Base-by-base conservation (phyloP, 352 stramenopile genomes). In the Globisporangium abappressorium region DNA sequence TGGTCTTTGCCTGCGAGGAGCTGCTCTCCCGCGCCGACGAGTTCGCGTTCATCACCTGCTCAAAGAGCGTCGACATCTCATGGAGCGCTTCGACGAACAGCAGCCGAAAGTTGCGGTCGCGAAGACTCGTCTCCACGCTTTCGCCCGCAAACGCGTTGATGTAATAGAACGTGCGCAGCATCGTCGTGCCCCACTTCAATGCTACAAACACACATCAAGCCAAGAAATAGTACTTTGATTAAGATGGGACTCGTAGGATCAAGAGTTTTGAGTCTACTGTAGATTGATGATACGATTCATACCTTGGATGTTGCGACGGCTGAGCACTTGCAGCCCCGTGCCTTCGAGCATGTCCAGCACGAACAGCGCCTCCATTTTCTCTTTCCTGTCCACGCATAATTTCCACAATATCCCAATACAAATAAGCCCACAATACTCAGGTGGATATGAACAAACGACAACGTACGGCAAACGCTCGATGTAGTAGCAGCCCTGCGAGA, bases 91-190 rank as follows among this genome's bases (percentile, higher is more conserved):
- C 74, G 4, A 86, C 73, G 57, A 89, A 94, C 22, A 94, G 64
- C 51, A 92, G 78, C 4, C 87, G 85, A n/a, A 77, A 76, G 3
- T 80, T 79, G 41, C 85, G 80, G 64, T 95, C 87, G 5, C 81
- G 76, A 15, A 95, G 74, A 60, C 82, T 80, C 0, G 82, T 70
- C 6, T 76, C 51, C 28, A 92, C 78, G 49, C 67, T 85, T 24
- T 75, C 66, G 22, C 76, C 82, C 2, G 84, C 90, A 51, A 94
- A 68, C 1, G 85, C 86, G 41, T 91, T 91, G 54, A 94, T 73
- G 57, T 90, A 91, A 67, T 95, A 94, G 55, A 95, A 92, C 51
- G 77, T 80, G 4, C 81, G 87, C 41, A 93, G 43, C 81, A 94
- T 91, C 26, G 84, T 81, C 65, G 79, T 85, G 26, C 85, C 87